Evolutionary conservation across 176 grass and related monocot species (phyloP).

Genomic region (Chrysopogon serrulatus): DNA sequence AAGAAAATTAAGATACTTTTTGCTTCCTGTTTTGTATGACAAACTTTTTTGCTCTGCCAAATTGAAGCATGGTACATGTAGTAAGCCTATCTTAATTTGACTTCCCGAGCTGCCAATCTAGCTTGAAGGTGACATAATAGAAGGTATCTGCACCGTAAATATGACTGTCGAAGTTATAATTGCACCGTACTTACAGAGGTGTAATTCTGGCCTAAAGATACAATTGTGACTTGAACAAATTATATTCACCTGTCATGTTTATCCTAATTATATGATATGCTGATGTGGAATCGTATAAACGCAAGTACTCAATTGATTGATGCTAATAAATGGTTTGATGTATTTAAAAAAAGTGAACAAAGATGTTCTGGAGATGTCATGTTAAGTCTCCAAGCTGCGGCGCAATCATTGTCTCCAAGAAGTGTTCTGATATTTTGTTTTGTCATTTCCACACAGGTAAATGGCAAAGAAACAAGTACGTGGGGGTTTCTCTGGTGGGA

Average conservation of each 20-base stretch:
- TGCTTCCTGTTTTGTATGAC: neutral
- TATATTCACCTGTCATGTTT: neutral
- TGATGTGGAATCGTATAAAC: neutral
- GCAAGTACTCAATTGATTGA: neutral
- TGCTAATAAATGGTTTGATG: neutral
- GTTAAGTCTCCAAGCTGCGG: neutral
- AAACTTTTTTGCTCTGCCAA: neutral
- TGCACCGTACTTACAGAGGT: neutral
- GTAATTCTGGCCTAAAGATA: neutral
- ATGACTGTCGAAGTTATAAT: neutral
- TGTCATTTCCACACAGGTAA: slow-evolving; percentile 48
- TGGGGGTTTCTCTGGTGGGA: slow-evolving; percentile 87
- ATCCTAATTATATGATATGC: neutral
- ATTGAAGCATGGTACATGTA: neutral
- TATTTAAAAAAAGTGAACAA: neutral
- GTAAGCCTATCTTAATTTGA: neutral
- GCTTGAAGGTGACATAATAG: neutral
- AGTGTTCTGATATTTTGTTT: neutral
- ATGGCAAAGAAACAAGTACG: slow-evolving; percentile 86
- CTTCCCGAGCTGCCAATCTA: neutral
- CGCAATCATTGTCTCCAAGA: neutral
- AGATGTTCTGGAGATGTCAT: neutral
- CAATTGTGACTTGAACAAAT: neutral
- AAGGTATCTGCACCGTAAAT: neutral
- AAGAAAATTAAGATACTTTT: neutral